These are phyloP conservation scores for Mallotus repandus DNA, from an alignment of 441 rosid species.

Conservation along the genomic window DNA sequence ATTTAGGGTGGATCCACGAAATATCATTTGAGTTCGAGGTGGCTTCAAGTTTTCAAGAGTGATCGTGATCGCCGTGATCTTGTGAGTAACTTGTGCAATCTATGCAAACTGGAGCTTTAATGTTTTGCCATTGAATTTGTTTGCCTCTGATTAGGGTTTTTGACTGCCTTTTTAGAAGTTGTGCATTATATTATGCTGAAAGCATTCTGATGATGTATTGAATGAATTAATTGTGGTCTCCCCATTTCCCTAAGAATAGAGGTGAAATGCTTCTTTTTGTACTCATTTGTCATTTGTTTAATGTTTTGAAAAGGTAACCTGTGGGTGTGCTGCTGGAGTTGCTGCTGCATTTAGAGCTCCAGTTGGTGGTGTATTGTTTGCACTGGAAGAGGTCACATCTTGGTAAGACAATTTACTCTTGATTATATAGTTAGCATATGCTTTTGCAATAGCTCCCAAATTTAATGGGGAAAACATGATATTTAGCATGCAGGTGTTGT, in stretches of 20 bases:
- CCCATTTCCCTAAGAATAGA: slow-evolving; percentile 16
- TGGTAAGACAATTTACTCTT: slow-evolving; percentile 51
- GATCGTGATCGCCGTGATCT: slow-evolving; percentile 97
- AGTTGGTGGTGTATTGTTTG: slow-evolving; percentile 97
- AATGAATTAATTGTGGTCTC: background rate
- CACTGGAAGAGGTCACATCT: slow-evolving; percentile 96
- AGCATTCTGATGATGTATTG: background rate
- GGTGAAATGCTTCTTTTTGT: slow-evolving; percentile 24
- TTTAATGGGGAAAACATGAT: too few species aligned
- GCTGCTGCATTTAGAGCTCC: slow-evolving; percentile 99
- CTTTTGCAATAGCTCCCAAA: background rate
- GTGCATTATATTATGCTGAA: slow-evolving; percentile 4
- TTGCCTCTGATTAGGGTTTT: background rate
- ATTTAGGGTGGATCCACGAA: slow-evolving; percentile 94
- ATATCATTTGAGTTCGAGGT: slow-evolving; percentile 84
- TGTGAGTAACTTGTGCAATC: slow-evolving; percentile 47
- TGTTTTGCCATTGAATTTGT: background rate
- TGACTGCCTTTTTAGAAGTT: background rate
- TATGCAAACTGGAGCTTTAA: background rate
- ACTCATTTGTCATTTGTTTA: slow-evolving; percentile 33
- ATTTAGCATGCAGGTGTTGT: background rate
- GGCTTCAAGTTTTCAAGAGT: slow-evolving; percentile 91
- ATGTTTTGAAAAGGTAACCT: slow-evolving; percentile 84
- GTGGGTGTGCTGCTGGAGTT: slow-evolving; percentile 99
- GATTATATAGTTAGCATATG: slow-evolving; percentile 9